Base-by-base conservation (phyloP, 257 asterid genomes). In the Lithospermum erythrorhizon region DNA sequence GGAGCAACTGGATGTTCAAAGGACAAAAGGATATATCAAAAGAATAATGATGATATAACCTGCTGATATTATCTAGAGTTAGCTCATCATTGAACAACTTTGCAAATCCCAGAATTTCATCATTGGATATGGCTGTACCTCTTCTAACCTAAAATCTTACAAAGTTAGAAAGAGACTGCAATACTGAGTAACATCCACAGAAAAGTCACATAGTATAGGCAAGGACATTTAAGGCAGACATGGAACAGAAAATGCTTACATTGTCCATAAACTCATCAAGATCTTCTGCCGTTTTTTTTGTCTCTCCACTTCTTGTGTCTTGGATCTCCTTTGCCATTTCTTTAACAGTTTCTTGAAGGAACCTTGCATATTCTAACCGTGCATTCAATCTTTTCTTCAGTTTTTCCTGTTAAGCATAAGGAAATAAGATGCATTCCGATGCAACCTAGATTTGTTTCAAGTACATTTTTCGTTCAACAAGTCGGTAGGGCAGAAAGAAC, bases 271-370 rank as follows among this genome's bases (percentile, higher is more conserved):
- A 89, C 48, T 81, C 89, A 69, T 89, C 97, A 56, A 89, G 95
- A 73, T 86, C 97, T 81, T 89, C 94, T 23, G 97, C 97, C 29
- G 95, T 89, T 73, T 79, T 79, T 84, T 78, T 89, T 59, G 55
- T 62, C 70, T 89, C 97, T 56, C 97, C 97, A 56, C 89, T 86
- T 52, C 86, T 75, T 65, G 94, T 82, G 77, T 82, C 85, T 78
- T 88, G 87, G 60, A 88, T 84, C 72, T 88, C 96, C 73, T 82
- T 82, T 18, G 96, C 95, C 96, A 88, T 88, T 74, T 88, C 94
- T 75, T 77, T 75, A 63, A 83, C 95, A 19, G 95, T 88, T 41
- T 82, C 96, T 73, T 88, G 96, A 63, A 88, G 90, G 76, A 88
- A 88, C 78, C 82, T 88, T 45, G 96, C 96, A 76, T 88, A 88